Evolutionary conservation across 257 asterid genomes (phyloP).

Genomic region (Vinca minor): DNA sequence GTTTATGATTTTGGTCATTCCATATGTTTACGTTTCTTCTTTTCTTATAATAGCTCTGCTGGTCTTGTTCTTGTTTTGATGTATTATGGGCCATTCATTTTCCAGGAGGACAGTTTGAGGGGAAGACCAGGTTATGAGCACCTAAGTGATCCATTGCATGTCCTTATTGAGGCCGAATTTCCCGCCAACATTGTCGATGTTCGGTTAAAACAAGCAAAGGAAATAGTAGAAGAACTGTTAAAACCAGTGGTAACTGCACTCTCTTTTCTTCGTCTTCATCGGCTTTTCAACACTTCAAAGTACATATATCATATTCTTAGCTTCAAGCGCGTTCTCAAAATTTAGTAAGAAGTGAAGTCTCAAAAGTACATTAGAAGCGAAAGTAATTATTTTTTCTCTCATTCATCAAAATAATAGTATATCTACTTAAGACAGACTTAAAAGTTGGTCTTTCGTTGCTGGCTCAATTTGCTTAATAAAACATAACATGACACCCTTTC

Average conservation of each 20-base stretch:
- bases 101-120: constrained; percentile 71
- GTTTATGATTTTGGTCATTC: neutral
- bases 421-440: no score
- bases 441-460: no score
- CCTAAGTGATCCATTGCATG: constrained; percentile 68
- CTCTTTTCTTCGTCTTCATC: neutral
- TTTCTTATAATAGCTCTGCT: neutral
- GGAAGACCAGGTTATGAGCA: constrained; percentile 85
- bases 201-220: constrained; percentile 62
- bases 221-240: constrained; percentile 67
- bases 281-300: neutral
- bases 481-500: neutral
- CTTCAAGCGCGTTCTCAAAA: neutral
- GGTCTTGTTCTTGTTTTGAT: constrained; percentile 1
- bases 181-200: constrained; percentile 51
- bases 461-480: neutral
- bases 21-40: neutral
- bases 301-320: neutral
- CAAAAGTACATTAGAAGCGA: no score
- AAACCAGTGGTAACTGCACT: constrained; percentile 65
- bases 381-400: no score
- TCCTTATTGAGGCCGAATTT: constrained; percentile 64
- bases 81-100: constrained; percentile 4
- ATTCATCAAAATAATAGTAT: no score
- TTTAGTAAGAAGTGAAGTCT: no score